These are phyloP conservation scores for Melocanna baccifera DNA, from an alignment of 176 grass and related monocot species.

Conservation along the genomic window DNA sequence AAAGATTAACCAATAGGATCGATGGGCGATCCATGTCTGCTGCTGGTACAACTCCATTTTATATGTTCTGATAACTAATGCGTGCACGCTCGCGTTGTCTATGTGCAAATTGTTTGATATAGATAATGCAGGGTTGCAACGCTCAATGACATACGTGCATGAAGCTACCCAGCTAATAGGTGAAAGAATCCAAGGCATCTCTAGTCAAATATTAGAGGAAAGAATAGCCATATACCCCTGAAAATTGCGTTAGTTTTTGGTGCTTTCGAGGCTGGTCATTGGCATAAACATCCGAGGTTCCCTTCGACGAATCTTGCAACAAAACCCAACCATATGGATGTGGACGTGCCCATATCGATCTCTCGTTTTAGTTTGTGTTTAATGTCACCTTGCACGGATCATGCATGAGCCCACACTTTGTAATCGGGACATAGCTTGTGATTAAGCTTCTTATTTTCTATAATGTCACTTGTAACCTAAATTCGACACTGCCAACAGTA, in stretches of 20 bases:
- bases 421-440: not conserved
- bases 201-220: not conserved
- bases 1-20: not conserved
- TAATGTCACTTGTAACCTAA: not conserved
- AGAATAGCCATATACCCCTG: not conserved
- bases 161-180: not conserved
- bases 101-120: not conserved
- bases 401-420: not conserved
- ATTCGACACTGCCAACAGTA: not conserved
- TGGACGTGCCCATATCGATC: not conserved
- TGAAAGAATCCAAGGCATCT: not conserved
- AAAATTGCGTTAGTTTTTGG: constrained; percentile 12
- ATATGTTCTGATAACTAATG: not conserved
- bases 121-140: not conserved
- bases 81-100: not conserved
- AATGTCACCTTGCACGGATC: not conserved
- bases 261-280: not conserved
- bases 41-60: not conserved
- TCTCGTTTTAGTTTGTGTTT: not conserved
- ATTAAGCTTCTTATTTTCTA: constrained; percentile 3
- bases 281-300: constrained; percentile 8
- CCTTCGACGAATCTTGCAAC: not conserved
- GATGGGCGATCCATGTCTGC: not conserved
- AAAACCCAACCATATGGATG: not conserved
- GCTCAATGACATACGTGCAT: not conserved